Percentiles rank a stretch among this genome's conserved stretches.
Evolutionary conservation across 2,329 filamentous ascomycete species (phyloP).

Genomic region (Hortaea werneckii): DNA sequence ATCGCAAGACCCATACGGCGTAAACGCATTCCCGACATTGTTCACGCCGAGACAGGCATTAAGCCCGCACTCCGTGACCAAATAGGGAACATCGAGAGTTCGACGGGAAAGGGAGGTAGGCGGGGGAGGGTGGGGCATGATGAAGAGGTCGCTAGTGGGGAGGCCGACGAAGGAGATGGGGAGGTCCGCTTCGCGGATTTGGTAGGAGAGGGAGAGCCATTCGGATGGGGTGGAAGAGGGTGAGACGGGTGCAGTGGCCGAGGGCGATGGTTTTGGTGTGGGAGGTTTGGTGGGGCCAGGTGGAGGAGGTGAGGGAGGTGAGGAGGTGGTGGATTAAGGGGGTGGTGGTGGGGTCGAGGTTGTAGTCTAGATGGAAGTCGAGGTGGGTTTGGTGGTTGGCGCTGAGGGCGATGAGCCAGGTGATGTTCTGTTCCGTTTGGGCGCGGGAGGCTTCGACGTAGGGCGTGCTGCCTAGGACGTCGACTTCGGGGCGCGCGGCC

Average conservation of each 20-base stretch:
- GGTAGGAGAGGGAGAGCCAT: conserved; percentile 39
- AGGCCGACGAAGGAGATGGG: conserved; percentile 59
- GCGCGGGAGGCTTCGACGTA: conserved; percentile 52
- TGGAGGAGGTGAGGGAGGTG: conserved; percentile 36
- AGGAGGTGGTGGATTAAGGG: conserved; percentile 48
- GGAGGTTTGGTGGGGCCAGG: conserved; percentile 38
- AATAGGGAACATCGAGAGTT: conserved; percentile 50
- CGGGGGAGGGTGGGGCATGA: conserved; percentile 46
- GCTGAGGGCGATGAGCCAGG: conserved; percentile 51
- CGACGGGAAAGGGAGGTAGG: conserved; percentile 35
- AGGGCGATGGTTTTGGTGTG: conserved; percentile 42
- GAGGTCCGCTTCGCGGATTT: conserved; percentile 39
- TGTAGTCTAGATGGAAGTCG: conserved; percentile 65
- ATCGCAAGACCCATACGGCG: conserved; percentile 58
- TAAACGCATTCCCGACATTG: conserved; percentile 67
- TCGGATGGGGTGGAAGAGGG: conserved; percentile 41
- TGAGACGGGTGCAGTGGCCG: conserved; percentile 60
- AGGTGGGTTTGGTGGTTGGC: conserved; percentile 45
- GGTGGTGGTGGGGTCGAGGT: conserved; percentile 42
- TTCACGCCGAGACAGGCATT: conserved; percentile 56
- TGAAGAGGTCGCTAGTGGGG: conserved; percentile 61
- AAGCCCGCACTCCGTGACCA: conserved; percentile 50
- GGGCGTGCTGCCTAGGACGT: conserved; percentile 56
- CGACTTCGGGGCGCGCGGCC: conserved; percentile 35
- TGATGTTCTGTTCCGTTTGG: conserved; percentile 47